Base-by-base conservation (phyloP, 2,329 filamentous ascomycete species). In the Calonectria multiphialidica region DNA sequence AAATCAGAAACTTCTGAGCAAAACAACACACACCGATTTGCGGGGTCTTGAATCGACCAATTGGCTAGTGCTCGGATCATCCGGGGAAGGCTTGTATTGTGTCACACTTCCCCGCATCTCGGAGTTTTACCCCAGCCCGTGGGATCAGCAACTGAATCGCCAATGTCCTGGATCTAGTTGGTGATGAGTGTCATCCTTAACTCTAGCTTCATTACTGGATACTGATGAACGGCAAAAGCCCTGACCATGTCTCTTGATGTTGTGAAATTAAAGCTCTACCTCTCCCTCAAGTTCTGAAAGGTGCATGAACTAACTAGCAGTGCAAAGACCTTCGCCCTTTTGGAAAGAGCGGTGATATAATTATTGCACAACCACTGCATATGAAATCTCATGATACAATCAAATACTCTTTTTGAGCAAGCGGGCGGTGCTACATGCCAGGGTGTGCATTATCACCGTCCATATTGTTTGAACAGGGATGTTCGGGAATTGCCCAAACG, bases 51-150 rank as follows among this genome's bases (percentile, higher is more conserved):
- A 33, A n/a, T 37, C 7, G 40, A 44, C 40, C 33, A 10, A 35
- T 35, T 35, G 33, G 33, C 10, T 57, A 57, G 50, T 25, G 50
- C 50, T 25, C 50, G 50, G 50, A 15, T 21, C 12, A 9, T 57
- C 50, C 50, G 50, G 50, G 50, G 50, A 57, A 57, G 50, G 30
- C n/a, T n/a, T 23, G n/a, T 18, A 21, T 37, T 5, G 18, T 57
- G 50, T 30, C 50, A 57, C 50, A 57, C 50, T 57, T 57, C 50
- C 50, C 50, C 50, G 50, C 50, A 57, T 57, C n/a, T 23, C 50
- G 30, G 30, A 25, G 18, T 18, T 21, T n/a, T 57, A 35, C 33
- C 50, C 13, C 18, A 23, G 50, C 30, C 47, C 12, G n/a, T 18
- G 9, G 4, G 0, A 3, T 7, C n/a, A 13, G 12, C 15, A 21